Evolutionary conservation across 352 stramenopile genomes (phyloP).

Genomic region (Phytophthora tubulina): DNA sequence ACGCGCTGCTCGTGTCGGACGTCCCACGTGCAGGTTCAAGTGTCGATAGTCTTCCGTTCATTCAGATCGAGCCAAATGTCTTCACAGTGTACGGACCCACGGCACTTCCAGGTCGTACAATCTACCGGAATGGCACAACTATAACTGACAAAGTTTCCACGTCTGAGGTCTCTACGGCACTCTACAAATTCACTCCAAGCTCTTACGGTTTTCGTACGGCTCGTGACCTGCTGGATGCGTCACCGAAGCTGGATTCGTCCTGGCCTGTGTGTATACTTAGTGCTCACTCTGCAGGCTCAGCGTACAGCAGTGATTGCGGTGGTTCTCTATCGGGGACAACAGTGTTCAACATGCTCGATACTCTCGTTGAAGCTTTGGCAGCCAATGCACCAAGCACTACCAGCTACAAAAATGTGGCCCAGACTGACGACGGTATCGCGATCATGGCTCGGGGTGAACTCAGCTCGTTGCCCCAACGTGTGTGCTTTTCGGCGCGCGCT

Average conservation of each 20-base stretch:
- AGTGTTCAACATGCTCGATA: constrained; percentile 59
- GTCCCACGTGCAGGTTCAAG: constrained; percentile 49
- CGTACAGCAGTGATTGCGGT: constrained; percentile 47
- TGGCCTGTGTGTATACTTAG: constrained; percentile 38
- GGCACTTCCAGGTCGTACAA: constrained; percentile 35
- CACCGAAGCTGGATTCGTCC: constrained; percentile 18
- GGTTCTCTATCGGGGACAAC: constrained; percentile 30
- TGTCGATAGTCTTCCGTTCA: constrained; percentile 50
- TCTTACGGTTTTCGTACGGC: constrained; percentile 60
- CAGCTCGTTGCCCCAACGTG: constrained; percentile 54
- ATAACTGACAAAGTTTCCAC: constrained; percentile 7
- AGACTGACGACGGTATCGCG: constrained; percentile 48
- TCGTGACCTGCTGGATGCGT: constrained; percentile 36
- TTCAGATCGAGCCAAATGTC: constrained; percentile 62
- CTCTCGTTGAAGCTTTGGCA: constrained; percentile 43
- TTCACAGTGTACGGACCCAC: constrained; percentile 57
- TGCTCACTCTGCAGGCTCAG: constrained; percentile 25
- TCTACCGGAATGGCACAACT: constrained; percentile 41
- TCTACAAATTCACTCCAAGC: constrained; percentile 59
- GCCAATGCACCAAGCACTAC: constrained; percentile 58
- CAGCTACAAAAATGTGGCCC: constrained; percentile 61
- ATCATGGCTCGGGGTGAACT: constrained; percentile 55
- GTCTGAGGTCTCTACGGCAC: constrained; percentile 28
- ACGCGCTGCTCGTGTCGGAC: constrained; percentile 58
- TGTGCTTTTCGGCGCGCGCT: constrained; percentile 56